phyloP scores from a whole-genome alignment of 164 flowering plant genomes.

The Hamamelis virginiana region DNA sequence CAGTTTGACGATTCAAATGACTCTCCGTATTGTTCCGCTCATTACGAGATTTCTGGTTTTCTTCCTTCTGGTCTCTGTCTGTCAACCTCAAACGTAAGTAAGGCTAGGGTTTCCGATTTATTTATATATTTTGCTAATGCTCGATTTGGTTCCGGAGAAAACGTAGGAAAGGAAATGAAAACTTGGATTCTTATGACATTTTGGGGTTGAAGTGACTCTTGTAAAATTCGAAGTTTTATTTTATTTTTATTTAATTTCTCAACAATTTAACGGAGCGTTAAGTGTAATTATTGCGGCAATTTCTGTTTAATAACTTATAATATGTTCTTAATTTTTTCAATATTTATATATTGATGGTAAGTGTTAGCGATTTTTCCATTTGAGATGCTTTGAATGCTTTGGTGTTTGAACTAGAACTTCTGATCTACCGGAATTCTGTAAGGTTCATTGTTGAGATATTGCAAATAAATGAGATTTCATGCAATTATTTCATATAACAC shows the following conservation, averaged over 20 bases:
- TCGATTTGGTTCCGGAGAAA: not conserved
- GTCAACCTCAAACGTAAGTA: constrained; percentile 20
- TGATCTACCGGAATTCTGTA: not conserved
- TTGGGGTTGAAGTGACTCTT: not conserved
- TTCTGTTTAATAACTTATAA: not conserved
- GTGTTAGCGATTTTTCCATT: not conserved
- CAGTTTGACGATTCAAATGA: constrained; percentile 10
- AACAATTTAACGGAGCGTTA: too few species aligned
- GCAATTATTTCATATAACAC: too few species aligned
- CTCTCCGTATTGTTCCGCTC: not conserved
- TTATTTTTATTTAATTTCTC: not conserved
- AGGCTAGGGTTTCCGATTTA: constrained; percentile 2
- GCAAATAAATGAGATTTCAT: too few species aligned
- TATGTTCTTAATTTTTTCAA: not conserved
- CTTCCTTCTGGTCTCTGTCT: constrained; percentile 16
- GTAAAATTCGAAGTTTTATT: not conserved
- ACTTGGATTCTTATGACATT: not conserved
- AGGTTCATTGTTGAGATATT: too few species aligned
- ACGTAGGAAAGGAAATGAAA: not conserved
- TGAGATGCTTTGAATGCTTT: not conserved
- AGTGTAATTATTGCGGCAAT: not conserved
- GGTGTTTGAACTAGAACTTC: not conserved
- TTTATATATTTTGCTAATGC: not conserved
- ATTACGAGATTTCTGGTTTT: not conserved
- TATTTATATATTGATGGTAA: not conserved